phyloP scores from a whole-genome alignment of 2,329 filamentous ascomycete species.

The Colletotrichum viniferum region DNA sequence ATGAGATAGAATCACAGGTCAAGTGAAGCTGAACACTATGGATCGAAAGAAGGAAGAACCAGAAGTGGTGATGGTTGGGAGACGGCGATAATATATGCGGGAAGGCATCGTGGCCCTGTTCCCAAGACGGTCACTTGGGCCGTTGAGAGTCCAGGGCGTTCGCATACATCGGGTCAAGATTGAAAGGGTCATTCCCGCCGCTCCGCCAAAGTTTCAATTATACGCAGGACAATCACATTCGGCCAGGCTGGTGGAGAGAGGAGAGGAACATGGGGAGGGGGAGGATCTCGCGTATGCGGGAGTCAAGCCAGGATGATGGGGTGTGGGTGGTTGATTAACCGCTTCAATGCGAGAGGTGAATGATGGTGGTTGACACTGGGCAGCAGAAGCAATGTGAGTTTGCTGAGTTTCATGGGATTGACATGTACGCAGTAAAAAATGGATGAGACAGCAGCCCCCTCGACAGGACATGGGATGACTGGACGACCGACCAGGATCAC shows the following conservation, averaged over 20 bases:
- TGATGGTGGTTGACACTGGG: background rate
- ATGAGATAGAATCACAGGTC: constrained; percentile 22
- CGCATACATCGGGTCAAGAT: constrained; percentile 12
- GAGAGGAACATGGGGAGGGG: background rate
- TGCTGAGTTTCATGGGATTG: background rate
- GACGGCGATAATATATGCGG: constrained; percentile 10
- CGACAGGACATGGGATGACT: background rate
- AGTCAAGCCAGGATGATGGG: constrained; percentile 1
- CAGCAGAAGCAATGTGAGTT: background rate
- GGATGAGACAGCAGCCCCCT: constrained; percentile 7
- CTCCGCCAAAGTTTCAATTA: constrained; percentile 23
- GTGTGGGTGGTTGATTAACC: background rate
- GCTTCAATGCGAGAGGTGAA: background rate
- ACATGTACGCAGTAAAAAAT: background rate
- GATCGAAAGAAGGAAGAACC: background rate
- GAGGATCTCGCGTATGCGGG: constrained; percentile 19
- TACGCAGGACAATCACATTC: constrained; percentile 16
- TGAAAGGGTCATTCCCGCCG: constrained; percentile 13
- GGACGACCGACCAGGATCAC: background rate
- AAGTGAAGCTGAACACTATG: constrained; percentile 22
- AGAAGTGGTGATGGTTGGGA: background rate
- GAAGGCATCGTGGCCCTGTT: constrained; percentile 1
- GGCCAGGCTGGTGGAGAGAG: constrained; percentile 3
- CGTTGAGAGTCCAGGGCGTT: background rate
- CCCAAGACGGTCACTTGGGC: constrained; percentile 4